Percentiles rank a stretch among this genome's conserved stretches.
Evolutionary conservation across 108 stramenopile species (phyloP).

Genomic region (Nitzschia sp.): DNA sequence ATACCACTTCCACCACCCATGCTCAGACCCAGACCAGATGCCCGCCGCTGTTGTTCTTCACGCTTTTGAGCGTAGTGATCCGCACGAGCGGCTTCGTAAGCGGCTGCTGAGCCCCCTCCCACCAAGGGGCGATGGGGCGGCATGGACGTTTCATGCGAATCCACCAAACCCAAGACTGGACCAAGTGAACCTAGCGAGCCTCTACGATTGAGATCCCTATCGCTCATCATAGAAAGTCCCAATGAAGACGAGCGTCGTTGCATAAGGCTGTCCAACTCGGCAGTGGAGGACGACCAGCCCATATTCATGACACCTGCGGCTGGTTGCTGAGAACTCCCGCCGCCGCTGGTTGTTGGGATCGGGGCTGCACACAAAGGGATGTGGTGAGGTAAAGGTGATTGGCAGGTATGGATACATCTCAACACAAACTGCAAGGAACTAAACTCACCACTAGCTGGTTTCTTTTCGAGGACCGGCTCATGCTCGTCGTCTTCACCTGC

Average conservation of each 20-base stretch:
- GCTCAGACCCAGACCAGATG: slow-evolving; percentile 52
- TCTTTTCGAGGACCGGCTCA: background rate
- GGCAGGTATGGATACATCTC: too few relatives aligned
- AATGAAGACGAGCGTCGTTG: slow-evolving; percentile 52
- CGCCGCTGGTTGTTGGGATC: too few relatives aligned
- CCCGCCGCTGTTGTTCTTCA: slow-evolving; percentile 54
- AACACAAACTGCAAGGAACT: background rate
- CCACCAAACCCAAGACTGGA: slow-evolving; percentile 35
- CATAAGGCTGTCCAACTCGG: slow-evolving; percentile 47
- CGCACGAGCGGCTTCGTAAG: slow-evolving; percentile 82
- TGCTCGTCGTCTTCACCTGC: slow-evolving; percentile 67
- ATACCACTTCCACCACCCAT: slow-evolving; percentile 43
- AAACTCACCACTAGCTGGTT: background rate
- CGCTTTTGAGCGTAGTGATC: slow-evolving; percentile 57
- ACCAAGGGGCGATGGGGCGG: slow-evolving; percentile 74
- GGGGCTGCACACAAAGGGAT: too few relatives aligned
- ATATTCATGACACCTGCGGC: slow-evolving; percentile 32
- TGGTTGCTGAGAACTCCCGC: background rate
- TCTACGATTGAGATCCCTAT: slow-evolving; percentile 44
- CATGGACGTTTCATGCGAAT: slow-evolving; percentile 33
- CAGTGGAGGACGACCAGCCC: slow-evolving; percentile 37
- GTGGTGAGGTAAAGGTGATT: too few relatives aligned
- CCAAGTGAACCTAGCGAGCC: slow-evolving; percentile 47
- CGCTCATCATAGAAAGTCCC: slow-evolving; percentile 56
- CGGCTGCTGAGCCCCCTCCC: slow-evolving; percentile 80